Percentiles rank a stretch among this genome's conserved stretches.
These are phyloP conservation scores for Striga asiatica DNA, from an alignment of 257 asterid species.

Conservation along the genomic window DNA sequence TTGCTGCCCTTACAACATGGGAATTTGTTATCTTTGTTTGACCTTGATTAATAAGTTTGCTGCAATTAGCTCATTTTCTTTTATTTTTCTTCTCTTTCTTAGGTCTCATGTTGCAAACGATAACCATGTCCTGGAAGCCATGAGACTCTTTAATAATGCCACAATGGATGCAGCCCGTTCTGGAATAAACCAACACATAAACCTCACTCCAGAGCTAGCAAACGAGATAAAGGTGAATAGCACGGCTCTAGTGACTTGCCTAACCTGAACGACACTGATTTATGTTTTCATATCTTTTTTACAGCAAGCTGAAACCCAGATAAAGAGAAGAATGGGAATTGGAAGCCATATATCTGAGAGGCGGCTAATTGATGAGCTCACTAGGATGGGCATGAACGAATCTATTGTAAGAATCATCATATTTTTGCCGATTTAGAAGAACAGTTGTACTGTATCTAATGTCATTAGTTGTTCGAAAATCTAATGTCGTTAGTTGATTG, in stretches of 20 bases:
- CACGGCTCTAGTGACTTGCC: neutral
- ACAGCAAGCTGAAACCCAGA: constrained; percentile 93
- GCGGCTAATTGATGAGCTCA: constrained; percentile 75
- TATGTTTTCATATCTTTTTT: constrained; percentile 8
- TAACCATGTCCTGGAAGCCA: constrained; percentile 76
- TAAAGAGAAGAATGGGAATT: constrained; percentile 93
- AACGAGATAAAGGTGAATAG: constrained; percentile 69
- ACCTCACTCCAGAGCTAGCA: constrained; percentile 80
- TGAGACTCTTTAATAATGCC: constrained; percentile 68
- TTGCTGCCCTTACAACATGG: neutral
- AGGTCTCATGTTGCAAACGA: constrained; percentile 81
- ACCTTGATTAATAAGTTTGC: neutral
- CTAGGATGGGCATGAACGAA: constrained; percentile 89
- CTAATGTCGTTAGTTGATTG: no score
- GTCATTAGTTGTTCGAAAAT: no score
- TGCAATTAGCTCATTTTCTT: no score
- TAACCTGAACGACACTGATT: neutral
- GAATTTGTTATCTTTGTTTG: neutral
- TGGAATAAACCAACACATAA: constrained; percentile 71
- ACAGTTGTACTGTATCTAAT: no score
- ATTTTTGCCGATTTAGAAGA: no score
- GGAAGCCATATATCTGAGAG: constrained; percentile 91
- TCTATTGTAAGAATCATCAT: constrained; percentile 43
- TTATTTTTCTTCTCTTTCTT: no score
- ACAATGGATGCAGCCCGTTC: constrained; percentile 97